Evolutionary conservation across 2,329 filamentous ascomycete genomes (phyloP), one percentile per base, ranked within the genome.

Genomic region (Stagonosporopsis cucurbitacearum): DNA sequence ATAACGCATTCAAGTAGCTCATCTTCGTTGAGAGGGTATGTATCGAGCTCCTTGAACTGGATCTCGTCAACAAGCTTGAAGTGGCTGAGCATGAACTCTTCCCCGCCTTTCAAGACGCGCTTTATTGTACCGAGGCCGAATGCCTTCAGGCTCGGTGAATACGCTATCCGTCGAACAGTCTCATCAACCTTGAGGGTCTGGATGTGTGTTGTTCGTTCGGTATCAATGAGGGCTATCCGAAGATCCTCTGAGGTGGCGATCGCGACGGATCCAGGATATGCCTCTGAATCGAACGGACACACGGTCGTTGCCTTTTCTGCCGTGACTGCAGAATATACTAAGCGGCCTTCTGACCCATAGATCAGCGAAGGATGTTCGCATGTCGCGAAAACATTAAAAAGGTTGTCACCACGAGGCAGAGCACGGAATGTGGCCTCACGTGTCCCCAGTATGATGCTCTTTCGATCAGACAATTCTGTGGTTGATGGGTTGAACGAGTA

Each of bases 361-460:
- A 99, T 96, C 50, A 99, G 78, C 60, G 91, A 97, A 0, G 95
- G 91, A 70, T 97, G 92, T 68, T 99, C 95, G 54, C 92, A 96
- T 0, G 92, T 96, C 0, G 92, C 92, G 72, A 99, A 96, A 0
- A 99, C 88, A 65, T 90, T 96, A 71, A 84, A 90, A 0, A 91
- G 78, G 0, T 75, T 81, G 48, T 88, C 80, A 0, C 81, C 80
- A 46, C 88, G 84, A 0, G 92, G 91, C 2, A 99, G 78, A 20
- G 90, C 81, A 55, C 94, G 89, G 66, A 99, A 88, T 13, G 86
- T 86, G 2, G 94, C 90, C 64, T 96, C 90, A 57, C 92, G 89
- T 13, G 90, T 94, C 22, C 95, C 94, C 12, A 99, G 80, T 1
- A 94, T 86, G 22, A 96, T 88, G 65, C 87, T 92, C 72, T 93